Evolutionary conservation across 768 basidiomycete genomes (phyloP).

Genomic region (Mycena amicta): DNA sequence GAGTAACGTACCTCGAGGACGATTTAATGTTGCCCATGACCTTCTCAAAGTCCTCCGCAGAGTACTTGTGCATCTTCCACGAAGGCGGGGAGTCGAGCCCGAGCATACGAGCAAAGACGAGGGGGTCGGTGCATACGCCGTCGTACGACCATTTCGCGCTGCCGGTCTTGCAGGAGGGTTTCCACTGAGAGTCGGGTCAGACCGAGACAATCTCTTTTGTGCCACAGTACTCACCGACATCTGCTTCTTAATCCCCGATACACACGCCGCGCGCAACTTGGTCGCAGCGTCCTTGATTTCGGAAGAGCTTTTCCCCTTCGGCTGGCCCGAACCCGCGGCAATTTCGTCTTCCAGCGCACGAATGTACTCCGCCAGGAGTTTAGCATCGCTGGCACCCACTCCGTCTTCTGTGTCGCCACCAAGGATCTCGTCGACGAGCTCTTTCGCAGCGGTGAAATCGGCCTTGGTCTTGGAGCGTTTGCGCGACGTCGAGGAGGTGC

Average conservation of each 20-base stretch:
- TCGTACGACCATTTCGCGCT: conserved; percentile 45
- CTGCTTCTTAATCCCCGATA: conserved; percentile 46
- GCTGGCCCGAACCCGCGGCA: conserved; percentile 24
- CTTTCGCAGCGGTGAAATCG: conserved; percentile 27
- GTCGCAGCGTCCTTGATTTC: conserved; percentile 35
- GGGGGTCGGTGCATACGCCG: conserved; percentile 43
- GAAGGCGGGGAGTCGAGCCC: conserved; percentile 38
- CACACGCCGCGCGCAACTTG: conserved; percentile 41
- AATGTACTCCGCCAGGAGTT: conserved; percentile 4
- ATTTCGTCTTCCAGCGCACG: conserved; percentile 14
- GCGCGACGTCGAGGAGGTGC: conserved; percentile 2
- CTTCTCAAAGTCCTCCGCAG: conserved; percentile 27
- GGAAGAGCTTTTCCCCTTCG: conserved; percentile 28
- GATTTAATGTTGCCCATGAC: conserved; percentile 31
- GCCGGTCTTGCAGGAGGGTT: conserved; percentile 39
- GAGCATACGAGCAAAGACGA: conserved; percentile 42
- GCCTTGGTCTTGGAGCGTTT: conserved; percentile 32
- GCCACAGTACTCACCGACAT: conserved; percentile 35
- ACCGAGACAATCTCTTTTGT: too few species aligned
- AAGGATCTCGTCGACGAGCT: conserved; percentile 29
- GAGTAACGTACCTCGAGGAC: conserved; percentile 33
- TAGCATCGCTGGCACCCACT: not conserved
- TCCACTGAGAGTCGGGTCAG: conserved; percentile 42
- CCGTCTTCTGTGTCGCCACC: conserved; percentile 22
- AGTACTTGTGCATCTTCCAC: conserved; percentile 43